Conservation (phyloP, 495 filamentous ascomycete genomes). For the Talaromyces adpressus region DNA sequence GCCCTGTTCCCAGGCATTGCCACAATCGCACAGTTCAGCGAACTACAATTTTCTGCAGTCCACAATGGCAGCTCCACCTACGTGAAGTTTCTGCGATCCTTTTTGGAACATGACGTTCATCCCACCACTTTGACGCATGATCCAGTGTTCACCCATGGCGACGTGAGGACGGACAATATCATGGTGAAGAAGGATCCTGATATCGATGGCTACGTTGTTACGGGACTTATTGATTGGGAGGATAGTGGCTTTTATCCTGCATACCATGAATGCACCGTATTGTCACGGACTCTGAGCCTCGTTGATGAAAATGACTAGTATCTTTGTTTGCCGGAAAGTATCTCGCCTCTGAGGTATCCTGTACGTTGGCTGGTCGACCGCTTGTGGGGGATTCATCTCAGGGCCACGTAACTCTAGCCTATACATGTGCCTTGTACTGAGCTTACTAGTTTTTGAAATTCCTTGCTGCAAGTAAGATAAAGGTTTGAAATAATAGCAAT, state of each 20-base stretch:
- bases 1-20: slow-evolving; percentile 21
- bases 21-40: slow-evolving; percentile 18
- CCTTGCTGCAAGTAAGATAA: no score
- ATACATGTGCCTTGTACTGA: no score
- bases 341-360: slow-evolving; percentile 17
- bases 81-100: slow-evolving; percentile 22
- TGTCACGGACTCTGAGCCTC: slow-evolving; percentile 21
- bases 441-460: no score
- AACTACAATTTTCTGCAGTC: slow-evolving; percentile 26
- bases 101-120: slow-evolving; percentile 10
- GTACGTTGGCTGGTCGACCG: slow-evolving; percentile 27
- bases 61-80: slow-evolving; percentile 20
- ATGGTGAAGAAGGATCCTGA: slow-evolving; percentile 25
- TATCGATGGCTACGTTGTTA: slow-evolving; percentile 18
- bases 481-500: no score
- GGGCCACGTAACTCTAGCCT: slow-evolving; percentile 4
- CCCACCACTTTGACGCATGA: slow-evolving; percentile 5
- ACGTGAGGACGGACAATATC: slow-evolving; percentile 31
- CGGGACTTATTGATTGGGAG: slow-evolving; percentile 30
- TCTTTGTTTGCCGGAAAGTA: slow-evolving; percentile 20
- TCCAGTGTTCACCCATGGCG: slow-evolving; percentile 33
- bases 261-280: slow-evolving; percentile 24
- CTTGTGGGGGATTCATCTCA: slow-evolving; percentile 22
- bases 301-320: slow-evolving; percentile 26
- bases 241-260: slow-evolving; percentile 27